Base-by-base conservation (phyloP, 2,329 filamentous ascomycete genomes). In the Colletotrichum australisinense region DNA sequence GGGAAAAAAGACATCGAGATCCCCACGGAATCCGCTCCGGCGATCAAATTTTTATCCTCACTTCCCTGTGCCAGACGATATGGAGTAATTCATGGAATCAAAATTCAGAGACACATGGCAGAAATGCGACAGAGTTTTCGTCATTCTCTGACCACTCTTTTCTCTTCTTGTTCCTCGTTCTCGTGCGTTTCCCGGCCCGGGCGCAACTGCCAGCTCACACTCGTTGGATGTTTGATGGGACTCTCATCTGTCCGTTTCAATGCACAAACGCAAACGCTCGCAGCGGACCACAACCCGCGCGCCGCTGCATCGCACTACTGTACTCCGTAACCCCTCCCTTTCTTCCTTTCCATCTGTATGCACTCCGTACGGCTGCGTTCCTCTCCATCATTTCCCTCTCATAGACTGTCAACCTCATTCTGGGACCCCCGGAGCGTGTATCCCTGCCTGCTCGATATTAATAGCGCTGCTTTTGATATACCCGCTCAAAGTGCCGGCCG, bases 401-500 rank as follows among this genome's bases (percentile, higher is more conserved):
- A 58, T 32, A 49, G 63, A 38, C 52, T 57, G 57, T 67, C 63
- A 55, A 57, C 59, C 53, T 72, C 30, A 9, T 42, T 63, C 63
- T 72, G 72, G 62, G 8, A 4, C 63, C 64, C 68, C 49, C 42
- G 24, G 30, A 28, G n/a, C 38, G 30, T 28, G 9, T 24, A 74
- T 59, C 69, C 72, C 72, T 72, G 63, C 69, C 14, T 22, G 19
- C 32, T 14, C n/a, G 42, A 68, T 68, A 68, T 72, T 64, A 72
- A 68, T 68, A 74, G 68, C 35, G 63, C 52, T 60, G 24, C 26
- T 57, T 67, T 24, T 63, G 52, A 19, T 74, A 74, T 72, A 67
- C 68, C 68, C 68, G 63, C 72, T 56, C 67, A 65, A 71, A 71
- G 69, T 72, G 63, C 68, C 72, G 72, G 69, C 35, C 62, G 38